Evolutionary conservation across 108 stramenopile genomes (phyloP), one percentile per base, ranked within the genome.

Genomic region (Fragilaria crotonensis): DNA sequence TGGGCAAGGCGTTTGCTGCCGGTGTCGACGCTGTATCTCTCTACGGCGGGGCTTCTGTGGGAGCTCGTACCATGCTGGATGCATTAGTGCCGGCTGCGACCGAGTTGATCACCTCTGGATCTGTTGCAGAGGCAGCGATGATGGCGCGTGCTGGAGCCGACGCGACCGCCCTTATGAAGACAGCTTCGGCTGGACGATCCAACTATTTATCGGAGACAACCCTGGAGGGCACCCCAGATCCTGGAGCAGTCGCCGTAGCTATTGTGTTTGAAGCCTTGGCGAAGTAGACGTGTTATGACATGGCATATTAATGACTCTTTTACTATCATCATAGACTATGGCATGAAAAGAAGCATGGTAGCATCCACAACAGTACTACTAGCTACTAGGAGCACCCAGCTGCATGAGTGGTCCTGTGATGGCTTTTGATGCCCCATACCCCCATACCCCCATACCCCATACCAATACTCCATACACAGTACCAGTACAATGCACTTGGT

Each of bases 21-120:
- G 97, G 96, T 36, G 85, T 86, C 2, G 85, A 89, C 29, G 95
- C 94, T 5, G 76, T 99, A 30, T 72, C 77, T 14, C 72, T 90
- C 50, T 96, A 95, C 59, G 96, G 98, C 19, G 96, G 98, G 21
- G 98, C 97, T 2, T 62, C 73, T 9, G 72, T 75, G 22, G 97
- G 97, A 18, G 83, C 89, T 48, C 85, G 98, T 31, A 99, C 98
- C 26, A 96, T 99, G 93, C 59, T 97, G 55, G 98, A 99, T 80
- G 97, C 97, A 4, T 47, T 96, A 36, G 59, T 90, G 18, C 96
- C 97, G 2, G 84, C 89, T 4, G 71, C 89, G 4, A 58, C 74
- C n/a, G 74, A 52, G 18, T 69, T 83, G 54, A 51, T 60, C 41
- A 67, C 63, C 5, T 45, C 31, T 5, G 65, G 53, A 53, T 52